phyloP scores from a whole-genome alignment of 345 rosid genomes.

The Syzygium jambos region DNA sequence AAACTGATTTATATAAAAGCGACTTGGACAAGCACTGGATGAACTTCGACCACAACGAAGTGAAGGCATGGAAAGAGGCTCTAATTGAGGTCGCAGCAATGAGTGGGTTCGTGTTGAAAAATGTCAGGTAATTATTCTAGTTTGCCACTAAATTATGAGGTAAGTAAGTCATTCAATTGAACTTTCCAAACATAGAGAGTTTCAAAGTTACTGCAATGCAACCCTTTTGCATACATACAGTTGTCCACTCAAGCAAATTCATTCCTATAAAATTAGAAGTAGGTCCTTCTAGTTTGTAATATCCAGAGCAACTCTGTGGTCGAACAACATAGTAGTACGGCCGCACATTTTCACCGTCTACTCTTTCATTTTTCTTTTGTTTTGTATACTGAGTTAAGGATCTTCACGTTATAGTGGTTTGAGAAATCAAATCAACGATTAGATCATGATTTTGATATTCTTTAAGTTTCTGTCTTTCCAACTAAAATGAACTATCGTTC shows the following conservation, averaged over 20 bases:
- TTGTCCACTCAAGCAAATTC: not conserved
- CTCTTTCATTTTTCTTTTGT: too few species aligned
- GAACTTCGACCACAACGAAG: not conserved
- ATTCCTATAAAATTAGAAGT: not conserved
- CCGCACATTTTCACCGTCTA: rapidly evolving
- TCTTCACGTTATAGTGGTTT: not conserved
- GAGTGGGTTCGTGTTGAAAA: not conserved
- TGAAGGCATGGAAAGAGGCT: not conserved
- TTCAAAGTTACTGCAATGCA: not conserved
- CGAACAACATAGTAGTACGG: not conserved
- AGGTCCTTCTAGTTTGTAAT: not conserved
- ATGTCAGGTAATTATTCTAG: not conserved
- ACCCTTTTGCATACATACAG: not conserved
- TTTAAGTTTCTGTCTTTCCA: not conserved
- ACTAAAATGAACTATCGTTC: not conserved
- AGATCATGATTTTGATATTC: not conserved
- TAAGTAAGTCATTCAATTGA: not conserved
- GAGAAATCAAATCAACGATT: not conserved
- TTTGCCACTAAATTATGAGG: not conserved
- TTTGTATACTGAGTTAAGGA: not conserved
- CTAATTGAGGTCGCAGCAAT: not conserved
- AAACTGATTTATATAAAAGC: not conserved
- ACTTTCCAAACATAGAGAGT: not conserved
- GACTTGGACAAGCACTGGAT: not conserved
- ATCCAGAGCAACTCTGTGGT: not conserved